These are phyloP conservation scores for Tuber brumale DNA, from an alignment of 495 filamentous ascomycete genomes.

Conservation along the genomic window DNA sequence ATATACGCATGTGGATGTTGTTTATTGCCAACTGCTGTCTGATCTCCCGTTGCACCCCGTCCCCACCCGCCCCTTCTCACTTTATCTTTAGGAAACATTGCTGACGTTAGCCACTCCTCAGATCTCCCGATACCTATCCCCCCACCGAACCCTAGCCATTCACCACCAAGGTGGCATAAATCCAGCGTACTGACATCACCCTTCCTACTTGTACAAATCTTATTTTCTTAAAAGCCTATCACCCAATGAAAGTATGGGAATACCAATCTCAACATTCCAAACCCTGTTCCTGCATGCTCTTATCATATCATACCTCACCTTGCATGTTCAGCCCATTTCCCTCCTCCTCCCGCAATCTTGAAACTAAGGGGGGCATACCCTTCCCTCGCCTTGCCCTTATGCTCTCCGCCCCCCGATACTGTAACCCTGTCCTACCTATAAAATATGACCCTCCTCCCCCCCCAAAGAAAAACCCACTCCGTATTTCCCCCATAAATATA, in stretches of 20 bases:
- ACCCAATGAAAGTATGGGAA: not conserved
- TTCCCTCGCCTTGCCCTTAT: not conserved
- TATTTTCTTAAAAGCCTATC: not conserved
- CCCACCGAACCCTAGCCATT: not conserved
- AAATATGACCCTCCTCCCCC: not conserved
- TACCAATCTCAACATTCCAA: not conserved
- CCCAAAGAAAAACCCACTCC: not conserved
- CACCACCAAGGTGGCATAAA: not conserved
- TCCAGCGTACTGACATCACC: not conserved
- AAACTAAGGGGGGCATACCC: not conserved
- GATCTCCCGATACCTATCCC: not conserved
- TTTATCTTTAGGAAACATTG: not conserved
- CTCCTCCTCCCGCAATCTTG: not conserved
- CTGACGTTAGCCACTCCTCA: not conserved
- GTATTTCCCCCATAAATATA: not conserved
- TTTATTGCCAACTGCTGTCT: constrained; percentile 76
- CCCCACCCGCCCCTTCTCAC: not conserved
- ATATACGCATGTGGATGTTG: constrained; percentile 52
- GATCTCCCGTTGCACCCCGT: constrained; percentile 42
- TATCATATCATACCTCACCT: not conserved
- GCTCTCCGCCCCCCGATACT: not conserved
- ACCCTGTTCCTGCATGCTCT: not conserved
- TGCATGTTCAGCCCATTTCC: not conserved
- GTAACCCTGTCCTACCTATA: not conserved
- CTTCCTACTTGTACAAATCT: not conserved